Base-by-base conservation (phyloP, 2,329 filamentous ascomycete species). In the Fusarium haematococcum region DNA sequence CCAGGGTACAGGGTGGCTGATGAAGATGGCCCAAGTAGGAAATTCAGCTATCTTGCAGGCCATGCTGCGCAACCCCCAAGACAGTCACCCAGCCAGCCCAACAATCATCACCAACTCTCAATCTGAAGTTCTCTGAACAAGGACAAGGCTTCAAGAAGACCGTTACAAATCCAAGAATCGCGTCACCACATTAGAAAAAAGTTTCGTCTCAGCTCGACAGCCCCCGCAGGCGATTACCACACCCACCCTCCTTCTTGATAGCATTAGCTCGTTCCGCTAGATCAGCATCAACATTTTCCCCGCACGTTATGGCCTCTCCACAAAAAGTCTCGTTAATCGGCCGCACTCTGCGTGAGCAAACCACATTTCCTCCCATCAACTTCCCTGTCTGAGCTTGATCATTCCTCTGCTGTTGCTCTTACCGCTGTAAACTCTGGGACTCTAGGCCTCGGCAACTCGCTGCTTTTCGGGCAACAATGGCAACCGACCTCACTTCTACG, bases 401-500 rank as follows among this genome's bases (percentile, higher is more conserved):
- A 37, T 32, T 37, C 4, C 20, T 57, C 7, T 35, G 13, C 30
- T 25, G 20, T 8, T 20, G 3, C 11, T 43, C 41, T 11, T 43
- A 14, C 39, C 18, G 3, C 37, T 39, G 37, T 16, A 11, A 3
- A 16, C 5, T 10, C 14, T 41, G 54, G 20, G 43, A 30, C 43
- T 30, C 57, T 33, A 25, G 7, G 16, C 45, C 45, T 52, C 48
- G 48, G 48, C 16, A 52, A 52, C 48, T 52, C 48, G 5, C 25
- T 30, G 18, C 48, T 5, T 2, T 32, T 72, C 6, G n/a, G 63
- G 70, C 5, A 72, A 70, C 20, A 66, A 76, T 76, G 74, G 5
- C 61, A 6, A 62, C 41, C 3, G 9, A 41, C n/a, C 39, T 59
- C n/a, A 32, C 43, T 13, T 52, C 50, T 25, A 6, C 27, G 3